phyloP scores from a whole-genome alignment of 169 alveolate species.

The Perkinsus chesapeaki region DNA sequence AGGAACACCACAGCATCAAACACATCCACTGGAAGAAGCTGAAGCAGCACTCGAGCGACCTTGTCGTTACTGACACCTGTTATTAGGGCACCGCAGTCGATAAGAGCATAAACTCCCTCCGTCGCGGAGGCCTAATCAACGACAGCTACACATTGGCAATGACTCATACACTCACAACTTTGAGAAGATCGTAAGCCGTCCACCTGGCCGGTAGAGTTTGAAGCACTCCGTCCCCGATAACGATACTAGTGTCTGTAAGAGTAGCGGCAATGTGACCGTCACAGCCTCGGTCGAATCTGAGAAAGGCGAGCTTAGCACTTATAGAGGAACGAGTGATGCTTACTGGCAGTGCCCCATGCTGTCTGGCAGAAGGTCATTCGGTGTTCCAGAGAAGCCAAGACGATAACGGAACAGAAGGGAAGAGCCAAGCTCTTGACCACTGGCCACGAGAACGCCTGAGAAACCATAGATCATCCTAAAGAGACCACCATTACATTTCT shows the following conservation, averaged over 20 bases:
- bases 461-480: not conserved
- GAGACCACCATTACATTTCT: too few relatives aligned
- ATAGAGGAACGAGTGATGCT: conserved; percentile 13
- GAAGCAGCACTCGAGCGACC: conserved; percentile 51
- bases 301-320: not conserved
- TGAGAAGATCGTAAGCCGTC: conserved; percentile 22
- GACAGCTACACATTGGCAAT: not conserved
- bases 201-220: conserved; percentile 21
- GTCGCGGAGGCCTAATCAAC: conserved; percentile 30
- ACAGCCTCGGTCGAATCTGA: conserved; percentile 50
- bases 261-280: conserved; percentile 69
- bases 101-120: conserved; percentile 52
- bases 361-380: conserved; percentile 79
- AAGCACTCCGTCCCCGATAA: conserved; percentile 38
- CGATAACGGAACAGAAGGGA: conserved; percentile 67
- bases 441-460: conserved; percentile 25
- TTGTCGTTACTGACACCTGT: conserved; percentile 61
- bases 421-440: conserved; percentile 80
- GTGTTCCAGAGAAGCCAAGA: conserved; percentile 86
- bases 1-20: conserved; percentile 61
- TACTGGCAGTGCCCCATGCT: conserved; percentile 72
- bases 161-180: conserved; percentile 1
- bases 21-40: conserved; percentile 47
- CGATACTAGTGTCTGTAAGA: conserved; percentile 50
- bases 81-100: conserved; percentile 74